These are phyloP conservation scores for Malus domestica DNA, from an alignment of 306 rosid species.

Conservation along the genomic window ASM211411v1 NC_041801.1:7345001-7345500, in stretches of 20 bases:
- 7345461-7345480: no score
- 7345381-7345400: conserved; percentile 4
- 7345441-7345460: no score
- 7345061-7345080: no score
- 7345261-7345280: background rate
- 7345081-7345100: no score
- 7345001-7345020: no score
- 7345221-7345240: background rate
- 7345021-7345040: no score
- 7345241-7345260: background rate
- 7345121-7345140: no score
- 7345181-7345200: rapidly evolving
- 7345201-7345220: no score
- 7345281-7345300: background rate
- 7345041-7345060: no score
- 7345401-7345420: background rate
- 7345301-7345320: background rate
- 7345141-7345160: no score
- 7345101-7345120: no score
- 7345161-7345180: no score
- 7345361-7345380: conserved; percentile 38
- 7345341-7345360: conserved; percentile 49
- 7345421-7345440: background rate
- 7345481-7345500: background rate
- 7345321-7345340: conserved; percentile 17